Evolutionary conservation across 1,284 basidiomycete genomes (phyloP), one percentile per base, ranked within the genome.

Genomic region (Ganoderma multipileum): DNA sequence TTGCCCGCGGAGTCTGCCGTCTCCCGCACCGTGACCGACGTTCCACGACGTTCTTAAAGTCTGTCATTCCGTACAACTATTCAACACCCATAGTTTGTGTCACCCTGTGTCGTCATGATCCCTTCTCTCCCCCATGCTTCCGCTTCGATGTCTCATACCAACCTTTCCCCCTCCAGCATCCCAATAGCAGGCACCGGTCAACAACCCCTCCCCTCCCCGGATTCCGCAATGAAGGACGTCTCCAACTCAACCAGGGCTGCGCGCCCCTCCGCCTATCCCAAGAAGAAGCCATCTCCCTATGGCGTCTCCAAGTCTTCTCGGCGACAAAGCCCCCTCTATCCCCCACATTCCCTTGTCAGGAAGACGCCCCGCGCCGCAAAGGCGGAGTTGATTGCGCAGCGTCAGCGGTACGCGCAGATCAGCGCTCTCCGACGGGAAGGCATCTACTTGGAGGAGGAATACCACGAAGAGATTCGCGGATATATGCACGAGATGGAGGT

Each of bases 401-500:
- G 87, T 64, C 89, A 90, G 74, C 89, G 91, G 66, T 88, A 91
- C 69, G 84, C 86, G 16, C 91, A 91, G 73, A 85, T 92, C 38
- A 79, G 85, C 61, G 90, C 91, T 30, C 82, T 92, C 71, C 86
- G 91, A 58, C 83, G 87, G 75, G 89, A 93, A 75, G 90, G 89
- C 55, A 86, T 92, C 67, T 83, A 90, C 65, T 79, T 94, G 71
- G 98, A 99, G 82, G 94, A 96, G 76, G 98, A 99, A 81, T 99
- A 99, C 79, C 89, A 92, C 62, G 94, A 97, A 50, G 98, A 99
- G 78, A 96, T 98, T 71, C 86, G 91, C 67, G 87, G 86, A 68
- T 97, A 98, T 83, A 98, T 99, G 97, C 92, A 93, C 79, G 89
- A 94, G 78, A 97, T 98, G 95, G 97, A 99, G 93, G 96, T 98